Conservation (phyloP, 805 yeast species). For the Kodamaea fukazawae region DNA sequence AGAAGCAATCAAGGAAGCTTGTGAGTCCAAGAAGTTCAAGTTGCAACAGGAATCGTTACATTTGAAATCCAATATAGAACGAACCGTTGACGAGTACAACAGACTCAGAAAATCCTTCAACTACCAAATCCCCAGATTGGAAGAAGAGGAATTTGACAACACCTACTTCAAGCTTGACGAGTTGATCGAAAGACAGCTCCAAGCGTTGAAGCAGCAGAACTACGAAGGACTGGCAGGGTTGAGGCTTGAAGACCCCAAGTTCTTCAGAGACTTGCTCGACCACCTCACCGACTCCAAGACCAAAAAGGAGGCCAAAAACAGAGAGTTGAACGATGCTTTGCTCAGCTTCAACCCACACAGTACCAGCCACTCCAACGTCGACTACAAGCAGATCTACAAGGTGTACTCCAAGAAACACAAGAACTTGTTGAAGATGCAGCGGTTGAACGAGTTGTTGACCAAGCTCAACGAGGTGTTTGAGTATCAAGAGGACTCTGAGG, state of each 20-base stretch:
- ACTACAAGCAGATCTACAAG: slow-evolving; percentile 6
- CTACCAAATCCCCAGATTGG: slow-evolving; percentile 9
- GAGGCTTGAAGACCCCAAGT: slow-evolving; percentile 6
- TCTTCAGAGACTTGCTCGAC: slow-evolving; percentile 11
- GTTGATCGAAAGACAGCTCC: slow-evolving; percentile 5
- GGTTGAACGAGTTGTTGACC: slow-evolving; percentile 12
- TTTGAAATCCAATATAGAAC: slow-evolving; percentile 9
- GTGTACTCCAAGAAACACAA: slow-evolving; percentile 14
- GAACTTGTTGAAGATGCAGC: slow-evolving; percentile 14
- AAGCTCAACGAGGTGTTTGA: slow-evolving; percentile 14
- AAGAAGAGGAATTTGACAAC: slow-evolving; percentile 10
- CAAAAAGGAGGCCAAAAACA: slow-evolving; percentile 13
- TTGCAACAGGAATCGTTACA: slow-evolving; percentile 11
- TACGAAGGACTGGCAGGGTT: slow-evolving; percentile 10
- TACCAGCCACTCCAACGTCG: neutral
- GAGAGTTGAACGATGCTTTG: slow-evolving; percentile 10
- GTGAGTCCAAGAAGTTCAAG: slow-evolving; percentile 8
- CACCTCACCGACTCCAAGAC: slow-evolving; percentile 12
- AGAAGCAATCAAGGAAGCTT: slow-evolving; percentile 9
- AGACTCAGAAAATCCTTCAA: slow-evolving; percentile 9
- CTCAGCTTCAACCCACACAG: slow-evolving; percentile 10
- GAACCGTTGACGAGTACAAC: slow-evolving; percentile 10
- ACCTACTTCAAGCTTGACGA: slow-evolving; percentile 5
- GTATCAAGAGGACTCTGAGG: slow-evolving; percentile 12
- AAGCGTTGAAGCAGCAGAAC: slow-evolving; percentile 8